Evolutionary conservation across 2,329 filamentous ascomycete genomes (phyloP).

Genomic region (Alternaria tenuissima): DNA sequence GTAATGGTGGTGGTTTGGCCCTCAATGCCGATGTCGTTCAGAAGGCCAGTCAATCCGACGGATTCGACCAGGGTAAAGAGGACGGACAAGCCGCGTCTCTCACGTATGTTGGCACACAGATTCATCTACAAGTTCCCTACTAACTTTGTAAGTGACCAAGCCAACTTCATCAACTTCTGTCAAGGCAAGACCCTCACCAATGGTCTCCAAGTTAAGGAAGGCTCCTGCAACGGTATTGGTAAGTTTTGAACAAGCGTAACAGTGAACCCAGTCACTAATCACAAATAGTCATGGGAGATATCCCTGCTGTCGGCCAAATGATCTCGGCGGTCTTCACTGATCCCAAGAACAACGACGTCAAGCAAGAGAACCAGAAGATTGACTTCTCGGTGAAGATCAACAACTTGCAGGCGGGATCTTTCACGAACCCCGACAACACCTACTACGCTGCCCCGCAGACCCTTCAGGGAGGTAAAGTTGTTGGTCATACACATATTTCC

Average conservation of each 20-base stretch:
- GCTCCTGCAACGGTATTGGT: slow-evolving; percentile 66
- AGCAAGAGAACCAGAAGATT: slow-evolving; percentile 53
- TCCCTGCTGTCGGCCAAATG: slow-evolving; percentile 62
- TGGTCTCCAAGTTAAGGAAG: slow-evolving; percentile 58
- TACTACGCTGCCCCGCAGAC: slow-evolving; percentile 66
- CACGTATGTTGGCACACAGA: slow-evolving; percentile 49
- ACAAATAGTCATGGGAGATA: slow-evolving; percentile 62
- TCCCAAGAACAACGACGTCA: slow-evolving; percentile 54
- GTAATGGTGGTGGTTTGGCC: slow-evolving; percentile 25
- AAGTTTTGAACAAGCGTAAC: slow-evolving; percentile 21
- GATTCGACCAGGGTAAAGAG: slow-evolving; percentile 50
- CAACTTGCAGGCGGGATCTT: slow-evolving; percentile 62
- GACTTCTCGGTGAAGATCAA: slow-evolving; percentile 58
- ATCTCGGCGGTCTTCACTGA: slow-evolving; percentile 62
- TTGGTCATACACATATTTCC: slow-evolving; percentile 62
- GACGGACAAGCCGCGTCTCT: slow-evolving; percentile 55
- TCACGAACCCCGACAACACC: slow-evolving; percentile 62
- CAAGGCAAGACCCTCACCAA: slow-evolving; percentile 63
- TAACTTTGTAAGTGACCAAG: slow-evolving; percentile 51
- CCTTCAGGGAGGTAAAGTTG: slow-evolving; percentile 53
- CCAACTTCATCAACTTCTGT: slow-evolving; percentile 70
- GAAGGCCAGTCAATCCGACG: slow-evolving; percentile 51
- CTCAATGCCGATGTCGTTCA: slow-evolving; percentile 56
- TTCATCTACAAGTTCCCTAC: neutral
- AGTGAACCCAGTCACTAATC: neutral